phyloP scores from a whole-genome alignment of 2,329 filamentous ascomycete genomes.

The Apiospora kogelbergensis region DNA sequence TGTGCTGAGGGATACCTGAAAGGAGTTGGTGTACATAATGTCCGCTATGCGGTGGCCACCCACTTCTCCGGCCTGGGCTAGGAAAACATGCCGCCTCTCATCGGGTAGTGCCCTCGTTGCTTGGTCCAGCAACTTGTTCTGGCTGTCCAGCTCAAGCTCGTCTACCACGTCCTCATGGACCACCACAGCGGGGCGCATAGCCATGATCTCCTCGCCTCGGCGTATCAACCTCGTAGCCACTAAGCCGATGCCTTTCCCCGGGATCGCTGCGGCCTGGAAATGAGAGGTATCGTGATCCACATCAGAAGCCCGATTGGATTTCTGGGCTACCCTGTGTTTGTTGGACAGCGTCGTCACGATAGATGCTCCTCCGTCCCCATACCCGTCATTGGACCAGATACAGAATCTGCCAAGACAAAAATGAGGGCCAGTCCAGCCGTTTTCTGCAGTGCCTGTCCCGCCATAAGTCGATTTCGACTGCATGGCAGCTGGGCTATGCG shows the following conservation, averaged over 20 bases:
- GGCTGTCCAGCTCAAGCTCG: constrained; percentile 19
- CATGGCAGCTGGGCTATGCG: background rate
- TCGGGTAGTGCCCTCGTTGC: constrained; percentile 21
- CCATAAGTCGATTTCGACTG: background rate
- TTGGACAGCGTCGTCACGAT: constrained; percentile 11
- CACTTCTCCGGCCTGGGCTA: constrained; percentile 21
- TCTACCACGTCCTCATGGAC: constrained; percentile 22
- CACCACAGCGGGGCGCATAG: constrained; percentile 22
- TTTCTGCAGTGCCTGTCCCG: background rate
- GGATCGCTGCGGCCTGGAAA: constrained; percentile 16
- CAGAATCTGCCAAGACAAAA: constrained; percentile 11
- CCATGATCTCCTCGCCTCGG: constrained; percentile 24
- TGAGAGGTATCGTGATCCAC: background rate
- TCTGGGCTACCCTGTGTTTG: background rate
- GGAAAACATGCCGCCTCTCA: constrained; percentile 18
- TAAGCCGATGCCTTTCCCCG: constrained; percentile 23
- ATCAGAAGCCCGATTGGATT: background rate
- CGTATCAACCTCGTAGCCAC: constrained; percentile 21
- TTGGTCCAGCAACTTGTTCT: constrained; percentile 21
- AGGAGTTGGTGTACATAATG: constrained; percentile 28
- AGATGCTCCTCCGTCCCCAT: background rate
- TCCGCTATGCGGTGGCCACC: constrained; percentile 25
- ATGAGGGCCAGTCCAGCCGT: constrained; percentile 10
- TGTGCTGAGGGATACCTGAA: constrained; percentile 20
- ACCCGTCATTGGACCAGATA: constrained; percentile 13